Evolutionary conservation across 2,329 filamentous ascomycete genomes (phyloP), one percentile per base, ranked within the genome.

Genomic region (Phialemonium atrogriseum): DNA sequence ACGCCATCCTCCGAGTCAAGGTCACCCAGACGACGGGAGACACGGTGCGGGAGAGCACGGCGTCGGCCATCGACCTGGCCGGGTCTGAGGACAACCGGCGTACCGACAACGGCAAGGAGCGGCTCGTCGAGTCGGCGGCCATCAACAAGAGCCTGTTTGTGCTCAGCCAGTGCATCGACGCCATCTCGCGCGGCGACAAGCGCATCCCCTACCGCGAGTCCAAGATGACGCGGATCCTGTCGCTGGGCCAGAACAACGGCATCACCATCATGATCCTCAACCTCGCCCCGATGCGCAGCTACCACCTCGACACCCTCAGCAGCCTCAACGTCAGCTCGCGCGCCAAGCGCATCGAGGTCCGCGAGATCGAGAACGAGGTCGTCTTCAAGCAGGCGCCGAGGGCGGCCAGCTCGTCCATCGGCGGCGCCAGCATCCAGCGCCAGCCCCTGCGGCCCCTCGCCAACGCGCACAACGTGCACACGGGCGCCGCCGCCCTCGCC

Each of bases 121-220:
- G 89, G 16, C 67, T 96, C 52, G 75, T 94, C n/a, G 89, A 96
- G 58, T 94, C 87, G 23, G 87, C 89, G 0, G 89, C 85, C 49
- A 96, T 96, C 66, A 96, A 96, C 70, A 96, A 95, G 63, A 93
- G 85, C 41, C 68, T 96, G 6, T 96, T 96, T 49, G 88, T 95
- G 12, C 64, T 96, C 29, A 89, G 86, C 25, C 87, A 94, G 54
- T 96, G 89, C 48, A 89, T 96, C 32, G 89, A 96, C 52, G 89
- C 89, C 34, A 96, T 96, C 51, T 84, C 82, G 1, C 66, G 74
- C 15, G 74, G 75, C 19, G 76, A 80, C 52, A 73, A 70, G 46
- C 76, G 89, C 20, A 89, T 96, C 48, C 89, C 91, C 0, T 96
- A 94, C 55, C 73, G 89, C 35, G 89, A 95, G 54, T 91, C 84